A percentile compares a stretch with the other conserved stretches of the same genome.
Evolutionary conservation across 208 protist genomes (phyloP).

Genomic region (Leishmania tropica): DNA sequence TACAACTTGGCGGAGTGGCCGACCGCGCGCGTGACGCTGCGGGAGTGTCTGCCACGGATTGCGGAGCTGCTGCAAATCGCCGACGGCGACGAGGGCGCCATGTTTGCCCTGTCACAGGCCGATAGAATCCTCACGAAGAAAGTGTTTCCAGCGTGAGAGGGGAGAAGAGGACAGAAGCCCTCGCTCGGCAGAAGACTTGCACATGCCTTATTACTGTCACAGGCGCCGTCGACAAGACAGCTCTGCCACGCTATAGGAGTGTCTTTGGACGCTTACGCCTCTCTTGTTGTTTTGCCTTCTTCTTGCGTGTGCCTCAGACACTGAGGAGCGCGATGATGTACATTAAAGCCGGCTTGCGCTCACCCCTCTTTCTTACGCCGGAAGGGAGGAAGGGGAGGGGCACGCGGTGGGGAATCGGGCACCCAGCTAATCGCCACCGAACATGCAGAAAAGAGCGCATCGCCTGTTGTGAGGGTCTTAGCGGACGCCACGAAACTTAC

Average conservation of each 20-base stretch:
- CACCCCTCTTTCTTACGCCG: neutral
- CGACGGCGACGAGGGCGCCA: conserved; percentile 40
- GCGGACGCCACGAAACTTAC: neutral
- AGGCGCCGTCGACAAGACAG: neutral
- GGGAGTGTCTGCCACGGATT: conserved; percentile 44
- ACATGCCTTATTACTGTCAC: neutral
- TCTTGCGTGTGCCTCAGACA: neutral
- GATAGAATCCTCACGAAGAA: conserved; percentile 37
- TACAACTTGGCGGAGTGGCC: conserved; percentile 76
- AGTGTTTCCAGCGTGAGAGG: neutral
- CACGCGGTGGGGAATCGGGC: too few relatives aligned
- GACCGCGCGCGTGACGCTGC: conserved; percentile 46
- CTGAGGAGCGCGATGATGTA: neutral
- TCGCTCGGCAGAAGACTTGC: neutral
- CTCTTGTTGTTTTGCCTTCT: neutral
- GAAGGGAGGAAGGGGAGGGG: neutral
- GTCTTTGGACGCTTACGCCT: neutral
- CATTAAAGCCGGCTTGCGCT: neutral
- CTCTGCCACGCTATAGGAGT: neutral
- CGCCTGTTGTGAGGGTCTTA: neutral
- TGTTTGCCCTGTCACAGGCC: conserved; percentile 23
- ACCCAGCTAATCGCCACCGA: neutral
- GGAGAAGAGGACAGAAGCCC: neutral
- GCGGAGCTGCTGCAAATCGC: conserved; percentile 38
- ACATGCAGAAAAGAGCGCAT: neutral